A percentile compares a stretch with the other conserved stretches of the same genome.
phyloP scores from a whole-genome alignment of 768 basidiomycete species.

The Russula brevipes region DNA sequence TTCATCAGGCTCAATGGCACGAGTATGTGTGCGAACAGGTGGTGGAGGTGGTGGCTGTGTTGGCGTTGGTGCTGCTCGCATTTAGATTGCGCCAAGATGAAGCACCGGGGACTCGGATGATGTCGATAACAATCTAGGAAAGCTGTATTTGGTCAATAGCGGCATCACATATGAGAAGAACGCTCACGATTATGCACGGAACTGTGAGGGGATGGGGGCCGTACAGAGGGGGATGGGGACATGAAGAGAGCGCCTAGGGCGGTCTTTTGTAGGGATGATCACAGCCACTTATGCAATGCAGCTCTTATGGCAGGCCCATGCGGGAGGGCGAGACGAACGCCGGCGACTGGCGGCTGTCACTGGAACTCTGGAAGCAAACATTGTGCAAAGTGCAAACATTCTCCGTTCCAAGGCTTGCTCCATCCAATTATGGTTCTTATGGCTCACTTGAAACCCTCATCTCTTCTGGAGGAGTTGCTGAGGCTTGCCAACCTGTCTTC shows the following conservation, averaged over 20 bases:
- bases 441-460: no score
- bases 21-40: slow-evolving; percentile 14
- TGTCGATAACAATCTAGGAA: slow-evolving; percentile 15
- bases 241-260: slow-evolving; percentile 11
- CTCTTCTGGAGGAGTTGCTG: no score
- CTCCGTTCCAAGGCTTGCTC: no score
- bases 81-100: slow-evolving; percentile 20
- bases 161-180: neutral
- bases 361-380: no score
- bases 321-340: neutral
- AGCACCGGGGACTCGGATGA: slow-evolving; percentile 7
- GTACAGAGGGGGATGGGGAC: slow-evolving; percentile 16
- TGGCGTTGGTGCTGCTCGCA: slow-evolving; percentile 14
- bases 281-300: no score
- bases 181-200: slow-evolving; percentile 11
- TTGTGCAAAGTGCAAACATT: no score
- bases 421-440: no score
- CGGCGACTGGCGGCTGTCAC: no score
- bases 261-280: slow-evolving; percentile 17
- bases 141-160: neutral
- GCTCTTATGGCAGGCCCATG: slow-evolving; percentile 26
- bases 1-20: slow-evolving; percentile 20
- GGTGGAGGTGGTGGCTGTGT: slow-evolving; percentile 19
- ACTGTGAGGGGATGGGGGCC: slow-evolving; percentile 12
- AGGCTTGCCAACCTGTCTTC: no score